Percentiles rank a stretch among this genome's conserved stretches.
These are phyloP conservation scores for Saccharomyces pastorianus DNA, from an alignment of 1,139 yeast species.

Conservation along the genomic window DNA sequence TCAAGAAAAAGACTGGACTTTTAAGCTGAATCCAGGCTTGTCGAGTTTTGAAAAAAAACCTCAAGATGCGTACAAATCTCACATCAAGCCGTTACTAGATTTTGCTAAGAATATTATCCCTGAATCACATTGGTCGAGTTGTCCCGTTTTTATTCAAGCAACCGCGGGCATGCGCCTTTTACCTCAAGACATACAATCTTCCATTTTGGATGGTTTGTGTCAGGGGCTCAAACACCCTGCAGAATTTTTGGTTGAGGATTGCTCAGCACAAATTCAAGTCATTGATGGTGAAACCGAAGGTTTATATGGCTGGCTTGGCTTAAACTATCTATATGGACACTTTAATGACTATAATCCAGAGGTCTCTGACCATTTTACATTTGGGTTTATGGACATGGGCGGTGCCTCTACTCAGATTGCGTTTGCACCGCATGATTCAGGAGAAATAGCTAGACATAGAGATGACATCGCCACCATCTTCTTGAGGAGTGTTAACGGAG, in stretches of 20 bases:
- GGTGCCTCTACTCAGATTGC: conserved; percentile 82
- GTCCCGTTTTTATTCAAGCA: conserved; percentile 67
- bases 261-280: conserved; percentile 55
- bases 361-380: conserved; percentile 40
- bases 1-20: conserved; percentile 53
- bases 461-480: conserved; percentile 56
- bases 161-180: conserved; percentile 79
- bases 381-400: conserved; percentile 87
- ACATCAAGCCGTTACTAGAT: conserved; percentile 46
- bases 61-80: conserved; percentile 49
- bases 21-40: conserved; percentile 62
- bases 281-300: conserved; percentile 82
- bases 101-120: conserved; percentile 59
- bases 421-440: conserved; percentile 53
- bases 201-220: conserved; percentile 48
- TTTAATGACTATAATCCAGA: conserved; percentile 40
- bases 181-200: conserved; percentile 39
- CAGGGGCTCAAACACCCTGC: conserved; percentile 40
- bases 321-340: conserved; percentile 57
- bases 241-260: conserved; percentile 44
- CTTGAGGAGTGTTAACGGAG: conserved; percentile 54
- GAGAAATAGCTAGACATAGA: conserved; percentile 47
- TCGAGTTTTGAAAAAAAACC: conserved; percentile 48
- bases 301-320: conserved; percentile 69
- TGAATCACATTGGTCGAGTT: conserved; percentile 40